phyloP scores from a whole-genome alignment of 768 basidiomycete species.

The Lactarius evosmus region DNA sequence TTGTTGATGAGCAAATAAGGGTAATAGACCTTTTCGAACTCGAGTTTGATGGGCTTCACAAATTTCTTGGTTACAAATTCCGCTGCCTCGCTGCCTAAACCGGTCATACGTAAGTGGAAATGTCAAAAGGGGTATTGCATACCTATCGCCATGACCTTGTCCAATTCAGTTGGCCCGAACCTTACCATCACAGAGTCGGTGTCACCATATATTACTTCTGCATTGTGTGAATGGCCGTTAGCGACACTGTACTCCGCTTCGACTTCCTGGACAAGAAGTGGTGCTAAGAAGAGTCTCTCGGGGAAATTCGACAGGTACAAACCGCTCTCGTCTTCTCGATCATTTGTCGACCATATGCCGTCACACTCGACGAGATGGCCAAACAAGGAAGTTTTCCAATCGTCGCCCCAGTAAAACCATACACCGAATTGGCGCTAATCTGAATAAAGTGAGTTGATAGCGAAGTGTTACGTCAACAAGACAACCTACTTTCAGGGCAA shows the following conservation, averaged over 20 bases:
- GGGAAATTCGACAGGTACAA: conserved; percentile 24
- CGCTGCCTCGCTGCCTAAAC: conserved; percentile 84
- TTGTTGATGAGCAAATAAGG: conserved; percentile 98
- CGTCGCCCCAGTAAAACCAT: conserved; percentile 98
- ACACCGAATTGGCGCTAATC: conserved; percentile 99
- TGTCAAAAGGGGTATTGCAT: conserved; percentile 29
- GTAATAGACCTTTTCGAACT: conserved; percentile 99
- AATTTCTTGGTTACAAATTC: conserved; percentile 88
- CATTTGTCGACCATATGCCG: conserved; percentile 98
- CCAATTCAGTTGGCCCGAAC: conserved; percentile 87
- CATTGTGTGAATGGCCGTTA: conserved; percentile 84
- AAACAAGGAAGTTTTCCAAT: conserved; percentile 96
- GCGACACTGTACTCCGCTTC: conserved; percentile 81
- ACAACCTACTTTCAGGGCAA: conserved; percentile 80
- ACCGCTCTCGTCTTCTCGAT: conserved; percentile 95
- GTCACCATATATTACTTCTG: conserved; percentile 96
- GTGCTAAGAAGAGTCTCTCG: neutral
- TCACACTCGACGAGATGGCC: conserved; percentile 91
- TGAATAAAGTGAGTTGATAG: conserved; percentile 33
- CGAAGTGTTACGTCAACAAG: neutral
- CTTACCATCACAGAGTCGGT: conserved; percentile 99
- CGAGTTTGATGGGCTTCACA: conserved; percentile 93
- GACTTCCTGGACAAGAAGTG: conserved; percentile 57
- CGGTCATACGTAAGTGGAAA: conserved; percentile 13
- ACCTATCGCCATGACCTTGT: conserved; percentile 89